Conservation (phyloP, 768 basidiomycete species). For the Leccinum sublutescens region DNA sequence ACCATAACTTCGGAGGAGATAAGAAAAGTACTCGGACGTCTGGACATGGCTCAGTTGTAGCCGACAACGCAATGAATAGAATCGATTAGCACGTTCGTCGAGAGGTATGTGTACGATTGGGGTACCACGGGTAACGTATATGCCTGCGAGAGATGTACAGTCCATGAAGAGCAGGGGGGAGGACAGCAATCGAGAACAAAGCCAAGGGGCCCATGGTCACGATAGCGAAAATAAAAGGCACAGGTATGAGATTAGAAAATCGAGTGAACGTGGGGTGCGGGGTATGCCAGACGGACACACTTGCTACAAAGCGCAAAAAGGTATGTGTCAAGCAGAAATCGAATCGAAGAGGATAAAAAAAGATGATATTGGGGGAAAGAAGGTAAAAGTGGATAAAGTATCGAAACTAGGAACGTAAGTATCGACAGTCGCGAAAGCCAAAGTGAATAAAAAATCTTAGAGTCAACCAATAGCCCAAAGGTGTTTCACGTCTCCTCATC, state of each 20-base stretch:
- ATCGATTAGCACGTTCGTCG: slow-evolving; percentile 14
- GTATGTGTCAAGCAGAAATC: slow-evolving; percentile 33
- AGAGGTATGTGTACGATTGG: slow-evolving; percentile 9
- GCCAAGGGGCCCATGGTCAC: slow-evolving; percentile 17
- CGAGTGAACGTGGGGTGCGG: slow-evolving; percentile 31
- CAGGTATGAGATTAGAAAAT: slow-evolving; percentile 29
- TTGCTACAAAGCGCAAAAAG: slow-evolving; percentile 21
- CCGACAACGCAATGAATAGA: background rate
- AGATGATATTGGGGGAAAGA: slow-evolving; percentile 19
- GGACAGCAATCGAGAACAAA: slow-evolving; percentile 27
- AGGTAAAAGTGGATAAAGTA: slow-evolving; percentile 33
- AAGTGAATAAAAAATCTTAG: slow-evolving; percentile 46
- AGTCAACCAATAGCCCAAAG: slow-evolving; percentile 66
- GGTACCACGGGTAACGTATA: slow-evolving; percentile 23
- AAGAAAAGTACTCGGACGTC: background rate
- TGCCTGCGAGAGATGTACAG: slow-evolving; percentile 23
- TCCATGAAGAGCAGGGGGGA: slow-evolving; percentile 17
- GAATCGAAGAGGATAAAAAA: slow-evolving; percentile 33
- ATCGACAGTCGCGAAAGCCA: slow-evolving; percentile 33
- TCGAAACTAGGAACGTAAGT: slow-evolving; percentile 24
- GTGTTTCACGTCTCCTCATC: slow-evolving; percentile 22
- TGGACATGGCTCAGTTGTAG: background rate
- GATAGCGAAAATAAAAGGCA: slow-evolving; percentile 31
- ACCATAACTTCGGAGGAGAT: background rate
- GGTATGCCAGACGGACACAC: slow-evolving; percentile 24